Base-by-base conservation (phyloP, 495 filamentous ascomycete species). In the Apiosordaria backusii region DNA sequence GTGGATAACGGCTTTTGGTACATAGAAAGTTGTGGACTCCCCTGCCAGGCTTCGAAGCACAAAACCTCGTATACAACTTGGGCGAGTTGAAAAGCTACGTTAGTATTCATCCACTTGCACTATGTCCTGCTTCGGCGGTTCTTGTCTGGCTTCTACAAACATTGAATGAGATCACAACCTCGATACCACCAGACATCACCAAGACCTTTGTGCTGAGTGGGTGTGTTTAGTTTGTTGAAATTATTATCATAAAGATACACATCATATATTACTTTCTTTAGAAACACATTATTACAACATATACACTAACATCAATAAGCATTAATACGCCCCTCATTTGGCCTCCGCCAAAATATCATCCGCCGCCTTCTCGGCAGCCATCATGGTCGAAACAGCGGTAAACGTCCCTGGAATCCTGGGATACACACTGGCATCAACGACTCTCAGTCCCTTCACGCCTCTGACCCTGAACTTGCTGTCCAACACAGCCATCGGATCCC, bases 331-430 rank as follows among this genome's bases (percentile, higher is more conserved):
- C 18, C 4, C 23, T 50, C 13, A 63, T 52, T 63, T 50, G 57
- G 64, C 15, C 35, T 50, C 69, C 6, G n/a, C 40, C 60, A 73
- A 45, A 22, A 77, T 77, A 35, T 74, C 75, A 25, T 69, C 70
- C 1, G 75, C 75, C 9, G 87, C 87, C 77, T 88, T 89, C 77
- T 89, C 86, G 26, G 79, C 84, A 19, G 86, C 77, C 76, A 88
- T 83, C 50, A 84, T 86, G 13, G 85, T 87, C 0, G 84, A 77
- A 16, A 84, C 64, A 0, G 75, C 78, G 24, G 83, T 82, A 63
- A 83, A 88, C 10, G 81, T 81, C 0, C 87, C 87, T 13, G 85
- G 86, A 57, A 86, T 85, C 67, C 77, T 75, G 3, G 86, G 85
- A 62, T 82, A 88, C 5, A 84, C 81, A 29, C 67, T 71, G 16